phyloP scores from a whole-genome alignment of 2,329 filamentous ascomycete species.

The Aphanocladium album region DNA sequence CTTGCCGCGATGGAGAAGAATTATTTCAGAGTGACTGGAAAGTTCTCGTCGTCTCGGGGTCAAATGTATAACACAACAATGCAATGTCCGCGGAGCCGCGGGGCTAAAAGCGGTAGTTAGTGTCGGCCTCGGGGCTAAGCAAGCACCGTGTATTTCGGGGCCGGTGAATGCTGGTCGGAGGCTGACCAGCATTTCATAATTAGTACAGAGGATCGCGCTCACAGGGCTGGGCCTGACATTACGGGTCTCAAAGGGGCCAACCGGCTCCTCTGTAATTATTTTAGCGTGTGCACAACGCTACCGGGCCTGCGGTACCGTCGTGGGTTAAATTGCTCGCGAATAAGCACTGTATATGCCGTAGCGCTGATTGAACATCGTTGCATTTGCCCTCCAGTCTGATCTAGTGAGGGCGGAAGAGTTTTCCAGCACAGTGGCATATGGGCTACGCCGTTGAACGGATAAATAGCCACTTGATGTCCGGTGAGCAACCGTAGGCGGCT shows the following conservation, averaged over 20 bases:
- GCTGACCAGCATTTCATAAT: not conserved
- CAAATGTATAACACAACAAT: not conserved
- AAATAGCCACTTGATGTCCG: not conserved
- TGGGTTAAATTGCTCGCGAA: not conserved
- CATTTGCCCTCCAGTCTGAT: not conserved
- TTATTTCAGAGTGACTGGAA: not conserved
- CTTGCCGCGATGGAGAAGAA: no score
- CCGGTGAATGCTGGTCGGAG: constrained; percentile 1
- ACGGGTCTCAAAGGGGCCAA: not conserved
- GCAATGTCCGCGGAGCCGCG: constrained; percentile 8
- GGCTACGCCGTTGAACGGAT: not conserved
- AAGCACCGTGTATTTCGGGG: constrained; percentile 7
- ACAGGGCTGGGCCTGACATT: constrained; percentile 5
- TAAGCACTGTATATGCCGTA: constrained; percentile 1
- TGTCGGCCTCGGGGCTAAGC: constrained; percentile 13
- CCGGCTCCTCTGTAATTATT: not conserved
- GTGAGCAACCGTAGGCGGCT: not conserved
- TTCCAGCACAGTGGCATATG: not conserved
- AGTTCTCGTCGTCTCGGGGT: not conserved
- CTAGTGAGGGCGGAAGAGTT: not conserved
- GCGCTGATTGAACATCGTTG: constrained; percentile 6
- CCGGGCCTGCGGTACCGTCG: not conserved
- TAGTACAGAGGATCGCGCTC: not conserved
- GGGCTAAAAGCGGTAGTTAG: constrained; percentile 6
- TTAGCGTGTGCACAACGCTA: not conserved